Conservation (phyloP, 345 rosid genomes). For the Pistacia vera region DNA sequence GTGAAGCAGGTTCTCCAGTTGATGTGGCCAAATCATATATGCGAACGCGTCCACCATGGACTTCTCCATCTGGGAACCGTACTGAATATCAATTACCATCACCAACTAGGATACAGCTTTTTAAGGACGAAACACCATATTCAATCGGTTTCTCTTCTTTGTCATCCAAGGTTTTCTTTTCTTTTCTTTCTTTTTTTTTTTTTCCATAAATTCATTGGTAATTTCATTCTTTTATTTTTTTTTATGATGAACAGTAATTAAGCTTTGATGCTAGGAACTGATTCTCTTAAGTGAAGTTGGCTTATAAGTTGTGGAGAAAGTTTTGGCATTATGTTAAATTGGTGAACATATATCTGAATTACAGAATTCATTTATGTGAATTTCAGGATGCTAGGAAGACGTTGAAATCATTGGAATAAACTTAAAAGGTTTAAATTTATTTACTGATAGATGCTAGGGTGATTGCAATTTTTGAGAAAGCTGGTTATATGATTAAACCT, state of each 20-base stretch:
- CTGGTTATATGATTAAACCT: not conserved
- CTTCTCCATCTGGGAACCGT: slow-evolving; percentile 54
- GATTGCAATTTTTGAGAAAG: not conserved
- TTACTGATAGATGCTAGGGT: not conserved
- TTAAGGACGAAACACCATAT: slow-evolving; percentile 55
- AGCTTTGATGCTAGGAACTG: not conserved
- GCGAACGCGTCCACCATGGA: slow-evolving; percentile 73
- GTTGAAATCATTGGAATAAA: not conserved
- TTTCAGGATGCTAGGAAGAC: not conserved
- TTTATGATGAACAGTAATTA: not conserved
- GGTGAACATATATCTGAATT: too few species aligned
- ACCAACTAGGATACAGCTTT: slow-evolving; percentile 41
- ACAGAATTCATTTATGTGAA: not conserved
- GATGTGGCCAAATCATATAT: slow-evolving; percentile 84
- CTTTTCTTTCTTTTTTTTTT: not conserved
- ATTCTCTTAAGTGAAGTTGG: not conserved
- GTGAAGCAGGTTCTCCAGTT: slow-evolving; percentile 73
- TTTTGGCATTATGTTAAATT: not conserved
- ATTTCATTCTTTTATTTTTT: too few species aligned
- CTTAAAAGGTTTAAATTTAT: not conserved
- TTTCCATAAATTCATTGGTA: not conserved
- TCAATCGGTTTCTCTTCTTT: slow-evolving; percentile 41
- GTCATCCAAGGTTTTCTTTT: slow-evolving; percentile 51
- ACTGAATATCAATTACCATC: slow-evolving; percentile 47
- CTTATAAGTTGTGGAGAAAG: not conserved